phyloP scores from a whole-genome alignment of 2,329 filamentous ascomycete genomes.

The Drechslerella stenobrocha region DNA sequence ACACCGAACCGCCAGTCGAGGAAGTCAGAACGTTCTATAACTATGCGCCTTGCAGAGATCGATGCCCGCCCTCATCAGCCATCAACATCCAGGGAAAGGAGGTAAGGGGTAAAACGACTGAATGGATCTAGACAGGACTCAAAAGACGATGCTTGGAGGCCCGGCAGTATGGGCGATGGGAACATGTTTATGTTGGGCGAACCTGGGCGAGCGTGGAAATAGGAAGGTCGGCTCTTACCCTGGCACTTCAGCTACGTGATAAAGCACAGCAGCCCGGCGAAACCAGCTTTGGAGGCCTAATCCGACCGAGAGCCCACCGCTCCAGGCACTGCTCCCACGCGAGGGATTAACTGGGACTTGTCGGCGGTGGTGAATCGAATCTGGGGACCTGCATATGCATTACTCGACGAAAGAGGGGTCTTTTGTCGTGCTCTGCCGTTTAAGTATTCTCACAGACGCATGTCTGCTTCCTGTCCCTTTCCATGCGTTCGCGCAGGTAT shows the following conservation, averaged over 20 bases:
- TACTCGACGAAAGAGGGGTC: not conserved
- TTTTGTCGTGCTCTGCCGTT: not conserved
- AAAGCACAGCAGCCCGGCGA: constrained; percentile 14
- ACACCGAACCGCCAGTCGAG: constrained; percentile 1
- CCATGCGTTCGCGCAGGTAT: not conserved
- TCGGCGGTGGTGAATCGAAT: not conserved
- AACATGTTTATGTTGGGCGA: constrained; percentile 35
- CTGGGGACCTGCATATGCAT: constrained; percentile 15
- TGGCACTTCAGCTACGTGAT: constrained; percentile 15
- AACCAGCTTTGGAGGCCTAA: constrained; percentile 41
- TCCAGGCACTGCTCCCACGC: constrained; percentile 21
- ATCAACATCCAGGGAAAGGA: constrained; percentile 16
- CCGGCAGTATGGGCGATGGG: constrained; percentile 32
- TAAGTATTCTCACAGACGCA: constrained; percentile 2
- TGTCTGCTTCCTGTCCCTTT: not conserved
- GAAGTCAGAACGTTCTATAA: not conserved
- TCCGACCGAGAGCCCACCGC: constrained; percentile 6
- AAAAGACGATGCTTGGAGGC: constrained; percentile 2
- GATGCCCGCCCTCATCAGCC: constrained; percentile 29
- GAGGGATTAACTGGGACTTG: constrained; percentile 22
- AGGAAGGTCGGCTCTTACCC: constrained; percentile 36
- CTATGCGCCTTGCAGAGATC: constrained; percentile 26
- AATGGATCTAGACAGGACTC: constrained; percentile 2
- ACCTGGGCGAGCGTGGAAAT: constrained; percentile 16
- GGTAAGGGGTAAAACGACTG: constrained; percentile 21